Base-by-base conservation (phyloP, 2,329 filamentous ascomycete species). In the Ceratocystis harringtonii region DNA sequence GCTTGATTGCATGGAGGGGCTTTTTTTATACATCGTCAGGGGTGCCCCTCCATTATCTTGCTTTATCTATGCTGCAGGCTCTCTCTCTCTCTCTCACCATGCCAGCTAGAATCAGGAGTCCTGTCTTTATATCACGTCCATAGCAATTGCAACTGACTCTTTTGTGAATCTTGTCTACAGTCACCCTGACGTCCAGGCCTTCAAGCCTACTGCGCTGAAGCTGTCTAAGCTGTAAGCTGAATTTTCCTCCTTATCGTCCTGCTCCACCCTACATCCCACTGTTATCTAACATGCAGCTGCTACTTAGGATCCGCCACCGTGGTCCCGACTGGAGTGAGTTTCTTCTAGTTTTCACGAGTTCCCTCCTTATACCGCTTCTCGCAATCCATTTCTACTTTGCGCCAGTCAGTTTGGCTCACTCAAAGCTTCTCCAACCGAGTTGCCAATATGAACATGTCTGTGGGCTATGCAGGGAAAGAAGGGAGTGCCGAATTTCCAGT, bases 241-340 rank as follows among this genome's bases (percentile, higher is more conserved):
- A 43, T 57, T 50, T 41, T 36, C 45, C 61, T 30, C 22, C 19
- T 64, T 60, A 43, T 61, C 61, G 52, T 36, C 25, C 19, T 22
- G 22, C 45, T n/a, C 61, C 41, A 62, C 44, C 7, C 44, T n/a
- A 50, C 50, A 41, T 22, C 43, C 41, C 36, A 43, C 55, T 36
- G 36, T 55, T 62, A 57, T 45, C 60, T 48, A 48, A 67, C 60
- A 63, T 45, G n/a, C 57, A 19, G 43, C 52, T 63, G 61, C 44
- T 52, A 25, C 28, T 50, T 75, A 95, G 90, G 75, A 84, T 96
- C 74, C 91, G 95, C 72, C 94, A 99, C 78, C 87, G 94, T 77
- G 94, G 94, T 72, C 94, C 94, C 73, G 94, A 99, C 81, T 99
- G 94, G 94, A 96, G 90, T 94, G 80, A 87, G 89, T 84, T 72